Evolutionary conservation across 441 rosid genomes (phyloP).

Genomic region (Erodium trifolium): DNA sequence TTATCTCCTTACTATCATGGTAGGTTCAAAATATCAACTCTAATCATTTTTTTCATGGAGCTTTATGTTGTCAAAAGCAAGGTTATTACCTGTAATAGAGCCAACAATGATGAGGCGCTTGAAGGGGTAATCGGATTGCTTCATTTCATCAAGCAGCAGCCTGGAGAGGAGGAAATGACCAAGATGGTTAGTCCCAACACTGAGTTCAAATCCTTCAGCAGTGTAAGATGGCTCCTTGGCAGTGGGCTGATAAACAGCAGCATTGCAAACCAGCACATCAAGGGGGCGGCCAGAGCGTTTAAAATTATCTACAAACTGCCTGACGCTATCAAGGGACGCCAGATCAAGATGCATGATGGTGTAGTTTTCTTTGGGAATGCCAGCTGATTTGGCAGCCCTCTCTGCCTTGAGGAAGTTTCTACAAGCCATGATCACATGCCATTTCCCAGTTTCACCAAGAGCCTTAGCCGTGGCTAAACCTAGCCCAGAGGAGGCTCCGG

Average conservation of each 20-base stretch:
- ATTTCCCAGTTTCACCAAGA: conserved; percentile 82
- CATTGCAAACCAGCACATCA: conserved; percentile 77
- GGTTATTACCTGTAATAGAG: conserved; percentile 63
- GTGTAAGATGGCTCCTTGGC: conserved; percentile 79
- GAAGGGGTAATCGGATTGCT: conserved; percentile 58
- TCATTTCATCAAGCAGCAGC: conserved; percentile 66
- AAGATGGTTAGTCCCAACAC: conserved; percentile 20
- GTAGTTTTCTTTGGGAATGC: conserved; percentile 66
- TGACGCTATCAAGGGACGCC: conserved; percentile 73
- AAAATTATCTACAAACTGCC: conserved; percentile 61
- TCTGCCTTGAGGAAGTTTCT: conserved; percentile 71
- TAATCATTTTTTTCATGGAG: not conserved
- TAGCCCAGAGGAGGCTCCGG: conserved; percentile 91
- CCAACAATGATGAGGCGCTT: conserved; percentile 87
- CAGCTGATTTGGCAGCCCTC: conserved; percentile 68
- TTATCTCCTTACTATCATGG: not conserved
- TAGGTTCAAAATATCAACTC: not conserved
- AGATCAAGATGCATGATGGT: conserved; percentile 82
- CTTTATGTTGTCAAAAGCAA: not conserved
- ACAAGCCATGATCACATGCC: conserved; percentile 95
- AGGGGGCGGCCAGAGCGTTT: conserved; percentile 45
- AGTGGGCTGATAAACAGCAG: conserved; percentile 73
- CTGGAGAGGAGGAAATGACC: conserved; percentile 79
- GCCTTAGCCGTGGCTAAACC: conserved; percentile 89
- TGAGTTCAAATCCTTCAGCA: conserved; percentile 92